A percentile compares a stretch with the other conserved stretches of the same genome.
Conservation (phyloP, 2,329 filamentous ascomycete species). For the Tolypocladium amazonense region DNA sequence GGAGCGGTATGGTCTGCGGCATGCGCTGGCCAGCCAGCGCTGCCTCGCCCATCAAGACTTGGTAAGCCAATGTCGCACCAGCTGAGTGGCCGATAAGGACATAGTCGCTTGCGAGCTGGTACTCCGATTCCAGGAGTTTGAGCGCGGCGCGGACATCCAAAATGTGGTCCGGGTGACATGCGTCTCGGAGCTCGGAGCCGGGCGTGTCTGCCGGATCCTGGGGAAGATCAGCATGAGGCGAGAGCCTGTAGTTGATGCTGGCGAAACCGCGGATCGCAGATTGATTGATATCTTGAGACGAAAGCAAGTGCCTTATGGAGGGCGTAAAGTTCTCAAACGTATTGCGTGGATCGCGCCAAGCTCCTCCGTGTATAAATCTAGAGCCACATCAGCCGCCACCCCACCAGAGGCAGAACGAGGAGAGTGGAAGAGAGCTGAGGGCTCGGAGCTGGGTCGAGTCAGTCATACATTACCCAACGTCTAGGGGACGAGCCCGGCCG, state of each 20-base stretch:
- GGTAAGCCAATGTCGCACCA: conserved; percentile 52
- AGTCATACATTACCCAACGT: conserved; percentile 26
- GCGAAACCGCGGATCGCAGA: conserved; percentile 47
- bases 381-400: conserved; percentile 4
- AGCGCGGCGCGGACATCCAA: conserved; percentile 45
- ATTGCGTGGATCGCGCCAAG: conserved; percentile 49
- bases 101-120: conserved; percentile 37
- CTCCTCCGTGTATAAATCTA: conserved; percentile 51
- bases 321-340: conserved; percentile 33
- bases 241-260: conserved; percentile 53
- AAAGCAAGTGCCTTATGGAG: conserved; percentile 30
- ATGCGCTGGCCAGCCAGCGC: conserved; percentile 12
- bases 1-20: conserved; percentile 22
- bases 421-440: neutral
- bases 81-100: conserved; percentile 53
- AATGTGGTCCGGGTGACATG: conserved; percentile 48
- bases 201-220: conserved; percentile 17
- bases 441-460: neutral
- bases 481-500: conserved; percentile 8
- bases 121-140: conserved; percentile 31
- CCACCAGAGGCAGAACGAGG: neutral
- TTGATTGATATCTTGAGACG: conserved; percentile 11
- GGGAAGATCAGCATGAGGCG: conserved; percentile 35
- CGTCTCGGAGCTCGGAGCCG: conserved; percentile 25
- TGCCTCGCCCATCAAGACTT: conserved; percentile 39